These are phyloP conservation scores for Cadophora luteo-olivacea DNA, from an alignment of 2,329 filamentous ascomycete species.

Conservation along the genomic window DNA sequence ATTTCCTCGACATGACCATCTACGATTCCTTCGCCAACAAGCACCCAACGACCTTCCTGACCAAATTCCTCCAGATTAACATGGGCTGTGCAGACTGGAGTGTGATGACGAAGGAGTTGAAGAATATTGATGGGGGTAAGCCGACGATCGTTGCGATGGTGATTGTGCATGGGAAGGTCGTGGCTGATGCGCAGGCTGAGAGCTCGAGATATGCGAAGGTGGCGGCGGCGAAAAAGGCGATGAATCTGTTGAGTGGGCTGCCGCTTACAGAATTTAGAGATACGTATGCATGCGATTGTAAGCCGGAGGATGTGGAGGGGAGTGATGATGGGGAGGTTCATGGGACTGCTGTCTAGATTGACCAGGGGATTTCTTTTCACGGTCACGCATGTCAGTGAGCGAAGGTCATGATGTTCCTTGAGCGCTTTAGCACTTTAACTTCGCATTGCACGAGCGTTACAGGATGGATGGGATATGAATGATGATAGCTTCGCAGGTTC, in stretches of 20 bases:
- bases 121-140: constrained; percentile 44
- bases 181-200: constrained; percentile 65
- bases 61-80: constrained; percentile 65
- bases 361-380: too few relatives aligned
- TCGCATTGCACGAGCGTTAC: not conserved
- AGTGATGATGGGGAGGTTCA: constrained; percentile 26
- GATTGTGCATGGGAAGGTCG: constrained; percentile 74
- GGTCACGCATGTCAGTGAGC: not conserved
- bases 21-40: constrained; percentile 89
- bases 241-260: constrained; percentile 55
- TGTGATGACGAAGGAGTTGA: constrained; percentile 53
- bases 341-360: constrained; percentile 28
- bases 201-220: constrained; percentile 78
- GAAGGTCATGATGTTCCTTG: not conserved
- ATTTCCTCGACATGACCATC: constrained; percentile 83
- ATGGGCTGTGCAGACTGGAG: constrained; percentile 70
- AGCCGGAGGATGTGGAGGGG: constrained; percentile 27
- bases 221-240: constrained; percentile 64
- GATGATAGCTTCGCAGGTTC: not conserved
- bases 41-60: constrained; percentile 80
- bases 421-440: not conserved
- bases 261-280: constrained; percentile 62
- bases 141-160: constrained; percentile 73
- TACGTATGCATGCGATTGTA: constrained; percentile 70
- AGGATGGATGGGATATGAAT: constrained; percentile 1